Evolutionary conservation across 176 grass and related monocot species (phyloP).

Genomic region (Carex kokanica): DNA sequence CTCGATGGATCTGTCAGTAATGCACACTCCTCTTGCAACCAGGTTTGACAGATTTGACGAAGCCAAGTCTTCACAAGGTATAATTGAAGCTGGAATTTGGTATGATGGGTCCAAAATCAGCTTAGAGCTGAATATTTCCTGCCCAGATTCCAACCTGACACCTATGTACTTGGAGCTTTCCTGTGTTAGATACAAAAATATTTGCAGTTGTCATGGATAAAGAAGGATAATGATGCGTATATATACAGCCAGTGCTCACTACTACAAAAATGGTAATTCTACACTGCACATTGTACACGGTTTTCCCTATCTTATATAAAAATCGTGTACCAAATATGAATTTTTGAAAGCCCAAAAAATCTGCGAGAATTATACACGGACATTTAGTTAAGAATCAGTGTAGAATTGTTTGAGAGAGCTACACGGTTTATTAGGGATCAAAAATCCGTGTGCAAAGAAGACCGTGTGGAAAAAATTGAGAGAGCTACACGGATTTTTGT

Average conservation of each 20-base stretch:
- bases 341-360: no score
- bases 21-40: slow-evolving; percentile 80
- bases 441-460: no score
- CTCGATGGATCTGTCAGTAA: slow-evolving; percentile 57
- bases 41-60: slow-evolving; percentile 29
- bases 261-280: no score
- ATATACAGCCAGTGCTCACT: neutral
- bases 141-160: slow-evolving; percentile 77
- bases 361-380: no score
- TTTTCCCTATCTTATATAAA: no score
- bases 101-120: slow-evolving; percentile 68
- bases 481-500: no score
- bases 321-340: no score
- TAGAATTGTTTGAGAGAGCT: no score
- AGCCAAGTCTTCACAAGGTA: slow-evolving; percentile 29
- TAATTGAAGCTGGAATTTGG: slow-evolving; percentile 53
- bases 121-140: slow-evolving; percentile 77
- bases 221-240: neutral
- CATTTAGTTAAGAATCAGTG: no score
- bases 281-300: no score
- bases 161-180: slow-evolving; percentile 59
- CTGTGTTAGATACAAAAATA: slow-evolving; percentile 35
- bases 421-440: no score
- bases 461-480: no score
- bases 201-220: neutral